phyloP scores from a whole-genome alignment of 495 filamentous ascomycete species.

The Massariosphaeria phaeospora region DNA sequence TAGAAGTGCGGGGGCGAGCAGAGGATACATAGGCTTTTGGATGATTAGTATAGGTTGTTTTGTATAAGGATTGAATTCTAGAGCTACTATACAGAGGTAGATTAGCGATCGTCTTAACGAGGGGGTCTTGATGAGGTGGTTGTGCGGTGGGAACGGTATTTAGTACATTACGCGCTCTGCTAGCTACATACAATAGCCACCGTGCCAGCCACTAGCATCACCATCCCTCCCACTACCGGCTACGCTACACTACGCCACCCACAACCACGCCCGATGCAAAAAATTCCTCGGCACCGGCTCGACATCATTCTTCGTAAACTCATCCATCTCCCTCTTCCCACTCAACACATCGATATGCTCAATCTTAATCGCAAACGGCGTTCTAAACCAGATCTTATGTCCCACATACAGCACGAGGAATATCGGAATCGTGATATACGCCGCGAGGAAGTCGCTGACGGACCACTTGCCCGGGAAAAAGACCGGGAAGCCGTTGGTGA shows the following conservation, averaged over 20 bases:
- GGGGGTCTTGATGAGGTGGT: too few species aligned
- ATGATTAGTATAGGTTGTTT: too few species aligned
- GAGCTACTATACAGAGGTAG: too few species aligned
- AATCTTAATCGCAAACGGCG: constrained; percentile 15
- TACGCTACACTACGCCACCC: constrained; percentile 31
- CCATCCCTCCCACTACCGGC: too few species aligned
- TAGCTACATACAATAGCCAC: too few species aligned
- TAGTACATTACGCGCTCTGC: too few species aligned
- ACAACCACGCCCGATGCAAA: constrained; percentile 35
- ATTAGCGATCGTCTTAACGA: too few species aligned
- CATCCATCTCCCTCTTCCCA: constrained; percentile 36
- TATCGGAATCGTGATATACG: constrained; percentile 37
- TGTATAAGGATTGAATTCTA: too few species aligned
- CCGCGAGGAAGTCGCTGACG: constrained; percentile 31
- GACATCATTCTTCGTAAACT: constrained; percentile 29
- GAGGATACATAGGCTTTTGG: too few species aligned
- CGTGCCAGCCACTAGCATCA: too few species aligned
- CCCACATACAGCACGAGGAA: constrained; percentile 37
- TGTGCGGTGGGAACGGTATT: too few species aligned
- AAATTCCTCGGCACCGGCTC: constrained; percentile 32
- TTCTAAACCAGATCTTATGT: constrained; percentile 33
- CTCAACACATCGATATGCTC: constrained; percentile 32
- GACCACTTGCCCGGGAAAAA: constrained; percentile 40
- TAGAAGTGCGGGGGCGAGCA: too few species aligned
- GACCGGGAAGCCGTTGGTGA: constrained; percentile 41